phyloP scores from a whole-genome alignment of 202 grass and related monocot species.

The Carex sylvatica region DNA sequence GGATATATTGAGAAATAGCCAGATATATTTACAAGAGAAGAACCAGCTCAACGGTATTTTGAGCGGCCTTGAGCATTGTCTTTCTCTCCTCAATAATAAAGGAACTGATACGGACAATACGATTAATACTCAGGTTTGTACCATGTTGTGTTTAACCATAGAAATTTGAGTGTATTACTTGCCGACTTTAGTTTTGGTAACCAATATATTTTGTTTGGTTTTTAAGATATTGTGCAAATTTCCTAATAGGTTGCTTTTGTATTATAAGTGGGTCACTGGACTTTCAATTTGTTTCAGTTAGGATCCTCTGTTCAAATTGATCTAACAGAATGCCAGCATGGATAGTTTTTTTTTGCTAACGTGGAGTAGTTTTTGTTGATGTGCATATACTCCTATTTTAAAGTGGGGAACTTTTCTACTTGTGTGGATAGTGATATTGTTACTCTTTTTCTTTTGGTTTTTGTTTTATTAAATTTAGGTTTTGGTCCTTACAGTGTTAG shows the following conservation, averaged over 20 bases:
- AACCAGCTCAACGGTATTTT: constrained; percentile 83
- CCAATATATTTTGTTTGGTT: too few species aligned
- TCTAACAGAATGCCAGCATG: too few species aligned
- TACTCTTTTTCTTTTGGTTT: not conserved
- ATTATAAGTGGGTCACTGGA: too few species aligned
- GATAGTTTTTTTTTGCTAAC: too few species aligned
- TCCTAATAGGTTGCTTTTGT: too few species aligned
- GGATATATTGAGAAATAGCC: constrained; percentile 66
- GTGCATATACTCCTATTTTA: too few species aligned
- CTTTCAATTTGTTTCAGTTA: too few species aligned
- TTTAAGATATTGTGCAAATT: too few species aligned
- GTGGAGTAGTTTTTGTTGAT: too few species aligned
- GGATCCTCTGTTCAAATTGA: too few species aligned
- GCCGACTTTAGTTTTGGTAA: too few species aligned
- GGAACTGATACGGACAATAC: constrained; percentile 21
- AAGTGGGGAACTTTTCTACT: too few species aligned
- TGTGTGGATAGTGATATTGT: not conserved
- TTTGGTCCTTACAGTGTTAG: not conserved
- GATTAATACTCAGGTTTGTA: constrained; percentile 50
- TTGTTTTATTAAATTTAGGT: not conserved
- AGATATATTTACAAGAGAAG: constrained; percentile 84
- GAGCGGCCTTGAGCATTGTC: constrained; percentile 70
- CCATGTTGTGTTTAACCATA: not conserved
- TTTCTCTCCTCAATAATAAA: constrained; percentile 55
- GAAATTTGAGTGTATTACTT: not conserved